These are phyloP conservation scores for Pascua sp. DNA, from an alignment of 1,284 basidiomycete genomes.

Conservation along the genomic window DNA sequence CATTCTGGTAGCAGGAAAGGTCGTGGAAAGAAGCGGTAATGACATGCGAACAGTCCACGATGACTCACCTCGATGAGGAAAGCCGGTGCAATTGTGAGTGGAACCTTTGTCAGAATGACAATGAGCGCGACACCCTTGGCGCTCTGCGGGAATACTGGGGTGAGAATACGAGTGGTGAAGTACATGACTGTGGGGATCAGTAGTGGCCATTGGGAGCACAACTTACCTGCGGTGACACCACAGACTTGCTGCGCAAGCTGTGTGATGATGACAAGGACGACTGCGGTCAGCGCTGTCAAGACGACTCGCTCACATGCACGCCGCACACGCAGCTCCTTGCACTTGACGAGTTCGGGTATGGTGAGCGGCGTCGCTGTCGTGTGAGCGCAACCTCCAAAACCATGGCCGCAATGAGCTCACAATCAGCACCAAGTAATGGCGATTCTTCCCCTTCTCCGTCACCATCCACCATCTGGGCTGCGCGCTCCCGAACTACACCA, in stretches of 20 bases:
- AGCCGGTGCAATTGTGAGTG: conserved; percentile 50
- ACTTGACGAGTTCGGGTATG: conserved; percentile 27
- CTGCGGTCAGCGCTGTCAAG: conserved; percentile 12
- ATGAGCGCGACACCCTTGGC: conserved; percentile 40
- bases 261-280: conserved; percentile 34
- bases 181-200: conserved; percentile 38
- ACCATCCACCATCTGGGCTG: neutral
- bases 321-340: conserved; percentile 18
- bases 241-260: conserved; percentile 39
- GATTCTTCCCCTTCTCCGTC: no score
- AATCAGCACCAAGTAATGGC: no score
- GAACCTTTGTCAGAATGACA: conserved; percentile 46
- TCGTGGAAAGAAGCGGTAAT: no score
- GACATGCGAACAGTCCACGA: conserved; percentile 18
- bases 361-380: conserved; percentile 11
- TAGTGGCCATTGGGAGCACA: conserved; percentile 29
- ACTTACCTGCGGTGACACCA: conserved; percentile 44
- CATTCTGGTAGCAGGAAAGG: no score
- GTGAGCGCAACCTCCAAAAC: no score
- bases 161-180: conserved; percentile 47
- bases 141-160: conserved; percentile 39
- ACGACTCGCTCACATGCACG: conserved; percentile 2
- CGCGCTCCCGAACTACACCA: neutral
- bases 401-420: no score
- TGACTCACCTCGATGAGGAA: conserved; percentile 40